Evolutionary conservation across 805 yeast genomes (phyloP), one percentile per base, ranked within the genome.

Genomic region (Wickerhamomyces xylosicus): DNA sequence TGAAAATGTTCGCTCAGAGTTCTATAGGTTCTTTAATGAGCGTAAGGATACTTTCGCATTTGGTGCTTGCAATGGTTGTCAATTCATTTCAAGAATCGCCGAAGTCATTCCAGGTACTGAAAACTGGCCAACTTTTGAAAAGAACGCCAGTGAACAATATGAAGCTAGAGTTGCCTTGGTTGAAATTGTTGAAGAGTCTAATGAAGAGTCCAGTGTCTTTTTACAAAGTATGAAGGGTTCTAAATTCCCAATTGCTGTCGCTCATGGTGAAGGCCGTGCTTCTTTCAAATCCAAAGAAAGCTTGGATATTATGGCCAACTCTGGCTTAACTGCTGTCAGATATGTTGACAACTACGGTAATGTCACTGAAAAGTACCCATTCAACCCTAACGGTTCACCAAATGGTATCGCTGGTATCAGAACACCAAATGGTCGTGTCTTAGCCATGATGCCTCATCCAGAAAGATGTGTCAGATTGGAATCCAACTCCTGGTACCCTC

Each of bases 361-460:
- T 40, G 71, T 71, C 31, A 84, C 98, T 31, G 84, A 77, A 58
- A 72, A 69, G 54, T 92, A 82, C 58, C 98, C 98, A 46, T 83
- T 69, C 68, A 92, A 92, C 70, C 97, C 98, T 41, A 92, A 92
- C 63, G 98, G 98, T 34, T 85, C 97, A 13, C 85, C 92, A 33
- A 74, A 73, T 40, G 97, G 95, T 63, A 85, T 92, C 52, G 83
- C 96, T 31, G 98, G 97, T 69, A 76, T 92, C 41, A 71, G 81
- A 46, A 77, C 89, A 39, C 85, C 86, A 38, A 86, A 85, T 56
- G 97, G 97, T 47, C 79, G 98, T 61, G 97, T 92, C 3, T 68
- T 92, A 52, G 97, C 97, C 4, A 77, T 92, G 87, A 92, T 92
- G 98, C 98, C 98, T 35, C 98, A 92, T 61, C 98, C 98, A 19